These are phyloP conservation scores for Xerocomus minutiporus DNA, from an alignment of 1,284 basidiomycete genomes.

Conservation along the genomic window DNA sequence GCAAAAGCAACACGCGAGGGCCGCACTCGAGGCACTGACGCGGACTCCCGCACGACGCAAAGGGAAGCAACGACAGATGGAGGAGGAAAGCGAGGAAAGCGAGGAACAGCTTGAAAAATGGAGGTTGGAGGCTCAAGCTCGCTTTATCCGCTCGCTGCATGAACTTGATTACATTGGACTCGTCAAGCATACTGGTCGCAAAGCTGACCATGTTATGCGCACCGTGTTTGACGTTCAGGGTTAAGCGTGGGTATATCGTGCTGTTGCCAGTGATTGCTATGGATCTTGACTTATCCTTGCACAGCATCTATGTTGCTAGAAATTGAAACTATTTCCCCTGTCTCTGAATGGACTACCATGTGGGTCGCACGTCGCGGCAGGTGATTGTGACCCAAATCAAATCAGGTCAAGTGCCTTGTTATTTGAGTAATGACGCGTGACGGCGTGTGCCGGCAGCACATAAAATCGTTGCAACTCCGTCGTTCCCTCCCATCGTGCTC, in stretches of 20 bases:
- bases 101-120: conserved; percentile 48
- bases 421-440: not conserved
- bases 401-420: not conserved
- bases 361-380: not conserved
- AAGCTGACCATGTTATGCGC: conserved; percentile 67
- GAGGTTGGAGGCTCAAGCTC: conserved; percentile 62
- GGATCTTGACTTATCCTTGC: conserved; percentile 3
- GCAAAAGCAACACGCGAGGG: conserved; percentile 36
- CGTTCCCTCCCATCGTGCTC: conserved; percentile 1
- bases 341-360: not conserved
- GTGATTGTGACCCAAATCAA: not conserved
- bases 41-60: conserved; percentile 27
- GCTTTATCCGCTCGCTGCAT: conserved; percentile 72
- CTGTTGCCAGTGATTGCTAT: not conserved
- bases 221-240: conserved; percentile 60
- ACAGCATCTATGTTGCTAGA: conserved; percentile 1
- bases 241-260: conserved; percentile 16
- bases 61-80: conserved; percentile 21
- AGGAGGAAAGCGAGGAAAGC: conserved; percentile 25
- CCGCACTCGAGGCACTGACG: conserved; percentile 13
- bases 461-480: conserved; percentile 33
- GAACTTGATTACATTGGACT: conserved; percentile 76
- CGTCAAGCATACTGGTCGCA: conserved; percentile 71
- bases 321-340: not conserved
- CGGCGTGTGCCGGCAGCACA: not conserved